These are phyloP conservation scores for Cyclotella baltica DNA, from an alignment of 108 stramenopile genomes.

Conservation along the genomic window DNA sequence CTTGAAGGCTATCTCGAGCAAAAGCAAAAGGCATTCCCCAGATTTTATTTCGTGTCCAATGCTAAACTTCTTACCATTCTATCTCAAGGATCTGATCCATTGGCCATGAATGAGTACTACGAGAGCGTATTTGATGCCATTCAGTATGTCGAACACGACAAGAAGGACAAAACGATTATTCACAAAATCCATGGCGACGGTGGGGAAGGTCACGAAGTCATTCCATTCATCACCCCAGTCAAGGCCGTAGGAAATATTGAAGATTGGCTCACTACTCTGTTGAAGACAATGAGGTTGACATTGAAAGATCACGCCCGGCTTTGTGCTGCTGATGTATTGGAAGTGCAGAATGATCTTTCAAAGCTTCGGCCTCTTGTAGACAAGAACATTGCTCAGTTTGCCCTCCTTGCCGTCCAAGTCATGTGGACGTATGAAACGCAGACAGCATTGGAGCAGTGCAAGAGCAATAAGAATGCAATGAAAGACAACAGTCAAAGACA, in stretches of 20 bases:
- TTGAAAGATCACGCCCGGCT: constrained; percentile 80
- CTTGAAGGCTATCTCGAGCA: constrained; percentile 93
- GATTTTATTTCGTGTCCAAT: constrained; percentile 94
- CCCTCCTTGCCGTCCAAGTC: constrained; percentile 89
- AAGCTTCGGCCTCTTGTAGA: constrained; percentile 87
- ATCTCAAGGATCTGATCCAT: constrained; percentile 91
- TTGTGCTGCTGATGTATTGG: constrained; percentile 70
- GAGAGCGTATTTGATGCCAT: constrained; percentile 92
- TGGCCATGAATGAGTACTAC: constrained; percentile 93
- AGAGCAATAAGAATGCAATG: constrained; percentile 82
- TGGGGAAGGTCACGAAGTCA: constrained; percentile 76
- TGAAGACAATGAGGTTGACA: constrained; percentile 82
- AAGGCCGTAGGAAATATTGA: constrained; percentile 90
- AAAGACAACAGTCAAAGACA: constrained; percentile 84
- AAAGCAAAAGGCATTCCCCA: constrained; percentile 92
- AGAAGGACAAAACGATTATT: constrained; percentile 88
- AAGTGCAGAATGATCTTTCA: constrained; percentile 66
- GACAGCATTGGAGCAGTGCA: constrained; percentile 81
- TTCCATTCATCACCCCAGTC: constrained; percentile 76
- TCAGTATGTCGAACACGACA: constrained; percentile 88
- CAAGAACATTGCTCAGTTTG: constrained; percentile 84
- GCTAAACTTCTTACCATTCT: constrained; percentile 89
- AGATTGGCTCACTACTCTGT: constrained; percentile 88
- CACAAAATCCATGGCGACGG: constrained; percentile 78
- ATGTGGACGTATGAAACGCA: constrained; percentile 90